Base-by-base conservation (phyloP, 2,329 filamentous ascomycete species). In the Pseudogymnoascus sp. region DNA sequence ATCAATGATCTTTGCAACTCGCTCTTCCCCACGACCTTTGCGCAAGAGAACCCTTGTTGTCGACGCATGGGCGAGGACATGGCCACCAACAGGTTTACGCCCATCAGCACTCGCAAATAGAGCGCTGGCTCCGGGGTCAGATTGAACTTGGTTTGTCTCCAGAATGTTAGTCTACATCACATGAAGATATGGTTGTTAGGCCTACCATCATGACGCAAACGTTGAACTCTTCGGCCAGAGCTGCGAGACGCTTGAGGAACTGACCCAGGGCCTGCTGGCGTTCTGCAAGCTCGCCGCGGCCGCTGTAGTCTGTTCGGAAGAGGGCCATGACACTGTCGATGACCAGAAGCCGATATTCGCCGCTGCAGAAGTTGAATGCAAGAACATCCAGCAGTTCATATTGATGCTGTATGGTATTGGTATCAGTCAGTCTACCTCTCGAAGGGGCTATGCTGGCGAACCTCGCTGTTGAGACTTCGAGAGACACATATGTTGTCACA, bases 111-210 rank as follows among this genome's bases (percentile, higher is more conserved):
- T 80, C 58, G 84, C 82, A 69, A 88, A 88, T 9, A 88, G 76
- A 50, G 85, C 82, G 70, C 79, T 87, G 9, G 85, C 86, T 63
- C 86, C 85, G 12, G 86, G 86, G 66, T 88, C 86, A 62, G 83
- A 86, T 73, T 88, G 85, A 36, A 89, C 86, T 73, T 89, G 86
- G 65, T 88, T 89, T 60, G 86, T 88, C 82, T 83, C 57, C n/a
- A 12, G 18, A 1, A 8, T 39, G 28, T 7, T 63, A 58, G 22
- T 15, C 7, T 36, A 60, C 50, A 50, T 12, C 30, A 41, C 39
- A 57, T 62, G 9, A 14, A 25, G 12, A 9, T 35, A 37, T 37
- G 22, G 37, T 8, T 11, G 15, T 9, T 20, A 43, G 38, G 37
- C 69, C 64, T 70, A 82, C 81, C 80, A 86, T 83, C 62, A 86